These are phyloP conservation scores for Monosiga brevicollis DNA, from an alignment of 78 protist genomes.

Conservation along the genomic window DNA sequence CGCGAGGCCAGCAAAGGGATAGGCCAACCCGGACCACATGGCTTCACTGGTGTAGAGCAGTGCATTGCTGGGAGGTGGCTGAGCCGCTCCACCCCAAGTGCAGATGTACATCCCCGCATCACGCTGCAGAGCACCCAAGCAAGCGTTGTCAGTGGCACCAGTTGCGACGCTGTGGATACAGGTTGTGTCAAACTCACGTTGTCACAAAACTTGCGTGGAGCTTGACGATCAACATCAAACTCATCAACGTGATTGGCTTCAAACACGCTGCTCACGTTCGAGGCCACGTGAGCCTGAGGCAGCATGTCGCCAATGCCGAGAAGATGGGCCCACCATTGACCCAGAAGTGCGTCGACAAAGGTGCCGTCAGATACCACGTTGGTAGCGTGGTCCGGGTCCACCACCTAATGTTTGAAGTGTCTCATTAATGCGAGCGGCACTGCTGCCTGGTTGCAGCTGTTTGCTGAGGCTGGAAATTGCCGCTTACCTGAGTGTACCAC, in stretches of 20 bases:
- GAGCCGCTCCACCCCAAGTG: not conserved
- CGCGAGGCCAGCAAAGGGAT: not conserved
- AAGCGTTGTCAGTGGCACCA: no score
- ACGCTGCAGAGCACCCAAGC: no score
- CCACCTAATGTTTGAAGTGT: no score
- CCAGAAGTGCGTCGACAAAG: not conserved
- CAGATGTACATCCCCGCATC: not conserved
- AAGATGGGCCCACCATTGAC: conserved; percentile 6
- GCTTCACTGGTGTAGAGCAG: not conserved
- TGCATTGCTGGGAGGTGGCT: not conserved
- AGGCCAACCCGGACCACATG: conserved; percentile 2
- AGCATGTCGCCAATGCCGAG: not conserved
- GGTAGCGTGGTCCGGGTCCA: not conserved
- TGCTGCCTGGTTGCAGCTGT: no score
- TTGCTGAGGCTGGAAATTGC: no score
- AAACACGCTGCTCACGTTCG: no score
- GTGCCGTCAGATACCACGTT: not conserved
- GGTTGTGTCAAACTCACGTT: no score
- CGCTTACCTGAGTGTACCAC: not conserved
- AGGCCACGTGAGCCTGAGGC: conserved; percentile 1
- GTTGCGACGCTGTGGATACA: no score
- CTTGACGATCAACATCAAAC: not conserved
- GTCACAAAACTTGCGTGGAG: conserved; percentile 2
- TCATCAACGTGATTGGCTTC: not conserved
- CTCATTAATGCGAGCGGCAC: no score